phyloP scores from a whole-genome alignment of 805 yeast species.

The Debaryomyces maramus region DNA sequence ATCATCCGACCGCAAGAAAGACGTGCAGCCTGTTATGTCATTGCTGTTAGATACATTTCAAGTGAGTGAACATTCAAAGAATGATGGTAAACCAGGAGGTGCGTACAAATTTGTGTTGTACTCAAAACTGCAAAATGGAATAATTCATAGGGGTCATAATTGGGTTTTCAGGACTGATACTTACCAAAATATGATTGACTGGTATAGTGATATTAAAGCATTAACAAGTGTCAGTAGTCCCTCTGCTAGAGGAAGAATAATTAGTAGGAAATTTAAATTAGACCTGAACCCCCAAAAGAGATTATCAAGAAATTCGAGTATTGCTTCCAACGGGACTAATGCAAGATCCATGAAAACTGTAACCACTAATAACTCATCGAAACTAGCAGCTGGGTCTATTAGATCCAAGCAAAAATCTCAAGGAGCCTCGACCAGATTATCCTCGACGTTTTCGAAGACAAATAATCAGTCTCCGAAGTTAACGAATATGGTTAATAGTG shows the following conservation, averaged over 20 bases:
- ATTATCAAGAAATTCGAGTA: constrained; percentile 20
- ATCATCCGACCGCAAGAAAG: constrained; percentile 75
- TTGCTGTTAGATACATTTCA: constrained; percentile 75
- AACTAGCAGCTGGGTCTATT: constrained; percentile 6
- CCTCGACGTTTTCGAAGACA: constrained; percentile 37
- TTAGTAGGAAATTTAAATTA: constrained; percentile 23
- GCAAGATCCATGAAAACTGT: constrained; percentile 15
- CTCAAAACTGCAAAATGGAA: constrained; percentile 68
- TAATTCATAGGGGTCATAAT: constrained; percentile 79
- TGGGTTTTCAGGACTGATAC: constrained; percentile 94
- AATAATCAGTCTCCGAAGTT: constrained; percentile 37
- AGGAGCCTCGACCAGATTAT: constrained; percentile 14
- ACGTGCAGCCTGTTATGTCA: constrained; percentile 81
- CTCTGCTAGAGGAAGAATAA: constrained; percentile 50
- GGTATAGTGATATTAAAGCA: constrained; percentile 78
- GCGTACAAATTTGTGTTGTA: constrained; percentile 76
- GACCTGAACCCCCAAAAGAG: constrained; percentile 6
- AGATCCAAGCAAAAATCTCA: constrained; percentile 3
- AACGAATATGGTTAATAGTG: constrained; percentile 44
- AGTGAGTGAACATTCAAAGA: constrained; percentile 78
- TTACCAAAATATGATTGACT: constrained; percentile 72
- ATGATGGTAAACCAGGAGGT: constrained; percentile 56
- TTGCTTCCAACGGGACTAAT: constrained; percentile 15
- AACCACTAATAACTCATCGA: constrained; percentile 7
- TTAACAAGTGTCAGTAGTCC: constrained; percentile 66